Evolutionary conservation across 495 filamentous ascomycete genomes (phyloP), one percentile per base, ranked within the genome.

Genomic region (Penicillium longicatenatum): DNA sequence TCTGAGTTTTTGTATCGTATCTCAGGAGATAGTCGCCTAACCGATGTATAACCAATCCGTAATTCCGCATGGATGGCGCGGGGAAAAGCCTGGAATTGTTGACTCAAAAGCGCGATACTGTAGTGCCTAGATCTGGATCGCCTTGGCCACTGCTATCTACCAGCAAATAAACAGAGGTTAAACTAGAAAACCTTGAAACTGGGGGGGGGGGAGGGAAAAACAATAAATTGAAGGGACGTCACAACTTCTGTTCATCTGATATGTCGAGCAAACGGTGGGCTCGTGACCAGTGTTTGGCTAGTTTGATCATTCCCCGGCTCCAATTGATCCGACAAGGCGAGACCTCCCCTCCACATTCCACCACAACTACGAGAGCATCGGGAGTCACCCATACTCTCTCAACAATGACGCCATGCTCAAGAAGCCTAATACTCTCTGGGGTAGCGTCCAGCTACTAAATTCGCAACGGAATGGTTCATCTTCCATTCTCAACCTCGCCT

Each of bases 321-420:
- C 37, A 39, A 5, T 39, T 17, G 37, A 39, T 39, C 37, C 37
- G 37, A 39, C 37, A 39, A 39, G 14, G 14, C 16, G 37, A 35
- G 31, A 35, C 12, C 37, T 39, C 30, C 37, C 47, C 22, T 33
- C 24, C 24, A 50, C 9, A 12, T 8, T 33, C 16, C 30, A 50
- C 24, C 19, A 52, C 16, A 29, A 9, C 12, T 9, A 39, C 37
- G 42, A 49, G 61, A 69, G 66, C 42, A 49, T 37, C 47, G 55
- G 61, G 50, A 55, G 6, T 57, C 33, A 42, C 55, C 54, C 54
- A 62, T 56, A 26, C 61, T 65, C 65, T 65, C 60, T 48, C 43
- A 33, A 66, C 48, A 58, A 79, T 79, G 76, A 60, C 63, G 71
- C 59, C 61, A 79, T 79, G 76, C 63, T 71, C 52, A 75, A 68